Evolutionary conservation across 129 eudicot species (phyloP).

Genomic region (Glebionis coronaria): DNA sequence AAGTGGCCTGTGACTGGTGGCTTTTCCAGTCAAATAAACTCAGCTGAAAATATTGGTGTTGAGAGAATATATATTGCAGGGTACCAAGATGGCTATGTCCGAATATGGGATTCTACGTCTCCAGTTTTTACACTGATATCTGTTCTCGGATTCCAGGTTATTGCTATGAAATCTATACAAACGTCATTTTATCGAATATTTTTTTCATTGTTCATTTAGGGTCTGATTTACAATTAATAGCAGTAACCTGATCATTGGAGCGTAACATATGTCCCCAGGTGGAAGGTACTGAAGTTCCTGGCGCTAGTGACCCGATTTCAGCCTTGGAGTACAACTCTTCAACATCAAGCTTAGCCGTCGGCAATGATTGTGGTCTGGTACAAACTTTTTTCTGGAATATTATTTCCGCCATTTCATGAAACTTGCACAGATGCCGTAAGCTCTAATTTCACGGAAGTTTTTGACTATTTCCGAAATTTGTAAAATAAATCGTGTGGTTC

Average conservation of each 20-base stretch:
- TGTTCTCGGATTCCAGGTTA: conserved; percentile 58
- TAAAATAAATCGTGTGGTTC: conserved; percentile 1
- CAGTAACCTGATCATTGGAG: conserved; percentile 21
- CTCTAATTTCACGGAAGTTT: conserved; percentile 11
- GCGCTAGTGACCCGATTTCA: conserved; percentile 59
- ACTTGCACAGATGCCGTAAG: conserved; percentile 9
- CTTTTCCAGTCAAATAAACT: conserved; percentile 49
- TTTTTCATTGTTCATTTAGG: background rate
- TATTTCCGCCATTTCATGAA: conserved; percentile 14
- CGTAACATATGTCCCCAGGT: conserved; percentile 43
- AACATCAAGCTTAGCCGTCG: conserved; percentile 57
- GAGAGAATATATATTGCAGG: conserved; percentile 88
- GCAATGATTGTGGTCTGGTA: conserved; percentile 80
- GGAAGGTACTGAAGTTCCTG: conserved; percentile 50
- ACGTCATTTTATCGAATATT: background rate
- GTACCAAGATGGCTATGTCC: conserved; percentile 85
- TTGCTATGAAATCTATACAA: conserved; percentile 17
- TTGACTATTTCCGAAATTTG: conserved; percentile 3
- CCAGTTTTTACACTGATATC: conserved; percentile 64
- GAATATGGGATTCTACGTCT: conserved; percentile 88
- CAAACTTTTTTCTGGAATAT: conserved; percentile 19
- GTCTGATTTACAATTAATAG: conserved; percentile 14
- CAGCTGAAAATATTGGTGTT: conserved; percentile 39
- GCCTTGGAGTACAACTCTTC: conserved; percentile 61
- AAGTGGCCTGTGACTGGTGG: conserved; percentile 95